Percentiles rank a stretch among this genome's conserved stretches.
Conservation (phyloP, 2,329 filamentous ascomycete genomes). For the Triangularia verruculosa region DNA sequence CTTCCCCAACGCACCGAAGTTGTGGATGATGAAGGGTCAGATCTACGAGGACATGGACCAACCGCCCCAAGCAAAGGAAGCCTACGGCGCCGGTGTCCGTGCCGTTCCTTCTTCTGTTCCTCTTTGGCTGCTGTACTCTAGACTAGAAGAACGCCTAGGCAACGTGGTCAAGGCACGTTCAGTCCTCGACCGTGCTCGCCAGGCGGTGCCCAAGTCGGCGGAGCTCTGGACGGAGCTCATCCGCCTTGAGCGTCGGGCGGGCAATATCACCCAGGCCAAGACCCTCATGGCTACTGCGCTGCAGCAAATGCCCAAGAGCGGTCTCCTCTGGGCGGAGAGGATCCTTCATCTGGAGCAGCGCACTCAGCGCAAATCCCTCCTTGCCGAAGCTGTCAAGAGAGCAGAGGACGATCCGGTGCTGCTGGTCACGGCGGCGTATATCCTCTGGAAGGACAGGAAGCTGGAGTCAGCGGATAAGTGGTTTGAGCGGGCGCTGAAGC, state of each 20-base stretch:
- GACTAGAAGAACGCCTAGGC: conserved; percentile 81
- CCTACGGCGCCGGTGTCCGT: conserved; percentile 83
- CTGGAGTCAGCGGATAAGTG: conserved; percentile 93
- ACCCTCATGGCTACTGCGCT: conserved; percentile 90
- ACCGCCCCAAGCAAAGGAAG: conserved; percentile 80
- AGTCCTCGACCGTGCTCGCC: conserved; percentile 84
- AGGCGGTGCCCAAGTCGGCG: conserved; percentile 80
- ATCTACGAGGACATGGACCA: conserved; percentile 86
- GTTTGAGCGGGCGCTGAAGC: conserved; percentile 93
- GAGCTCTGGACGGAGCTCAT: conserved; percentile 93
- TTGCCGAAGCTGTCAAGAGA: conserved; percentile 93
- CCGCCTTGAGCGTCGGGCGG: conserved; percentile 82
- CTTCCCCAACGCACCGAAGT: conserved; percentile 80
- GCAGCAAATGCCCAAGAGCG: conserved; percentile 85
- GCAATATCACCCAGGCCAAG: conserved; percentile 80
- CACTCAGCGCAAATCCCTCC: conserved; percentile 87
- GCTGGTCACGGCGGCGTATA: conserved; percentile 87
- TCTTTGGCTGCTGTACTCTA: conserved; percentile 84
- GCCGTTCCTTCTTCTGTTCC: conserved; percentile 80
- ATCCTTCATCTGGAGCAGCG: conserved; percentile 93
- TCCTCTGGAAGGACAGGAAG: conserved; percentile 92
- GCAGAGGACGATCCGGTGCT: conserved; percentile 88
- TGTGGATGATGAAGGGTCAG: conserved; percentile 99
- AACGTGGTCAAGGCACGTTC: conserved; percentile 88
- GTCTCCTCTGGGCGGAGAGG: conserved; percentile 86